These are phyloP conservation scores for Pseudogymnoascus sp. DNA, from an alignment of 2,329 filamentous ascomycete species.

Conservation along the genomic window DNA sequence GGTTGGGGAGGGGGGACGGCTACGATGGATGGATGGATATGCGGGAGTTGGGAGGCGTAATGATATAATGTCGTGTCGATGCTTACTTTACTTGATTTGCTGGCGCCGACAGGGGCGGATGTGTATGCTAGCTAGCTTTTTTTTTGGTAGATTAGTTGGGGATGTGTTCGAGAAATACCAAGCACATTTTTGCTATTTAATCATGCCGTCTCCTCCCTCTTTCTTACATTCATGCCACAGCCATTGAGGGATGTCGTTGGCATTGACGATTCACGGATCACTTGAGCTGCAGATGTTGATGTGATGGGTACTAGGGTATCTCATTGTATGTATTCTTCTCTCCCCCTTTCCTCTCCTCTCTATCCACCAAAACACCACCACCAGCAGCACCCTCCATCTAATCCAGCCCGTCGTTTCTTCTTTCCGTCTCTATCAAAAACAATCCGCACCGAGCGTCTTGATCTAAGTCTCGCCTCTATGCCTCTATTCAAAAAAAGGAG, in stretches of 20 bases:
- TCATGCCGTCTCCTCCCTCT: neutral
- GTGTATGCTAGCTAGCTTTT: constrained; percentile 5
- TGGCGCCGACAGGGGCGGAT: neutral
- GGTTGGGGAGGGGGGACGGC: neutral
- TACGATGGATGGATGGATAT: constrained; percentile 3
- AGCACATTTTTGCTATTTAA: neutral
- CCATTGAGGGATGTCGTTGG: neutral
- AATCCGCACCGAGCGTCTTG: neutral
- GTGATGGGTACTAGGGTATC: constrained; percentile 5
- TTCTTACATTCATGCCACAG: neutral
- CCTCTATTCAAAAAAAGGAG: neutral
- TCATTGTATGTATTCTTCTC: constrained; percentile 2
- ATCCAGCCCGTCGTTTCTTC: neutral
- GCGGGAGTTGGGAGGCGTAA: neutral
- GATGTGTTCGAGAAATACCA: neutral
- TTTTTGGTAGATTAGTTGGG: neutral
- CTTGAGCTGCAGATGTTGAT: neutral
- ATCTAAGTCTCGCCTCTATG: neutral
- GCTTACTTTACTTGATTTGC: neutral
- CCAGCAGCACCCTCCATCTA: neutral
- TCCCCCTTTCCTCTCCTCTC: neutral
- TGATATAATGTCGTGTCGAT: neutral
- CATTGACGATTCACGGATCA: neutral
- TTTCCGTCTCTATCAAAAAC: neutral
- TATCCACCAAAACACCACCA: neutral